These are phyloP conservation scores for Diaporthe longicolla DNA, from an alignment of 2,329 filamentous ascomycete species.

Conservation along the genomic window DNA sequence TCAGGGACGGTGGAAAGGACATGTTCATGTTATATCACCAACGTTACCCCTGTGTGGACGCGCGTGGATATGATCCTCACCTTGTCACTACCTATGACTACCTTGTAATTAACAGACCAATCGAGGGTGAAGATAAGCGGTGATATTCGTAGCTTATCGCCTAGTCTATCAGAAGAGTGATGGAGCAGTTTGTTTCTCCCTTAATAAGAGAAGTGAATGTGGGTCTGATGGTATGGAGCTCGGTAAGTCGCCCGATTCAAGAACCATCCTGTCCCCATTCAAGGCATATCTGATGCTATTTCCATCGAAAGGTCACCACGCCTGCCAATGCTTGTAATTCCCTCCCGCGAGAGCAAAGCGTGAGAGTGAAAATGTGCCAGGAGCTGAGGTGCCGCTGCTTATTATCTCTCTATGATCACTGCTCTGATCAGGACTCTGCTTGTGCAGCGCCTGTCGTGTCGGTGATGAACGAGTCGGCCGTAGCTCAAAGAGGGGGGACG, in stretches of 20 bases:
- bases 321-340: neutral
- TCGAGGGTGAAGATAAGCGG: slow-evolving; percentile 21
- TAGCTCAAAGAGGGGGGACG: slow-evolving; percentile 3
- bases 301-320: neutral
- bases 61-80: neutral
- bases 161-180: neutral
- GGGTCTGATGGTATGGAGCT: slow-evolving; percentile 1
- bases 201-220: neutral
- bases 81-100: slow-evolving; percentile 4
- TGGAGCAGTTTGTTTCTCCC: neutral
- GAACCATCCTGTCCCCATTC: neutral
- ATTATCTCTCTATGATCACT: neutral
- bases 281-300: neutral
- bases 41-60: slow-evolving; percentile 11
- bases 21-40: slow-evolving; percentile 9
- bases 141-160: slow-evolving; percentile 3
- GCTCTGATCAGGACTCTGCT: neutral
- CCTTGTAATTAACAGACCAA: slow-evolving; percentile 14
- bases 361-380: neutral
- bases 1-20: neutral
- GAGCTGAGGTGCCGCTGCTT: neutral
- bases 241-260: slow-evolving; percentile 6
- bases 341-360: too few relatives aligned
- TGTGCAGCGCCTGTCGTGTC: neutral
- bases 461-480: slow-evolving; percentile 26